Base-by-base conservation (phyloP, 192 early-diverging fungal species). In the Rhizophlyctis rosea region DNA sequence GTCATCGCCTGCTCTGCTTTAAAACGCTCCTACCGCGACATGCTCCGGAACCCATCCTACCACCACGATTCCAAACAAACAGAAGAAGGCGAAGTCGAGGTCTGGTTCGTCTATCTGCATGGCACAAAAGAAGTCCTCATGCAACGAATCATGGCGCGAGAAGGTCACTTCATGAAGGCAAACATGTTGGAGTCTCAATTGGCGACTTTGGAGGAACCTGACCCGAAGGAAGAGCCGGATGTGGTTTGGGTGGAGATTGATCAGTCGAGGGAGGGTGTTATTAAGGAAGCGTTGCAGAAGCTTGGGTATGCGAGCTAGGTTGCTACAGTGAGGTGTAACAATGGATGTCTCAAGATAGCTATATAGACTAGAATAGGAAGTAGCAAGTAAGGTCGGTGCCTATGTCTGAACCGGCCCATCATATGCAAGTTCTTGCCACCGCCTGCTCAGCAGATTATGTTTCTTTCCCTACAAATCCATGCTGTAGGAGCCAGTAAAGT, bases 1-100 rank as follows among this genome's bases (percentile, higher is more conserved):
- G 66, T 84, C 9, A 80, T 88, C 27, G 81, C 77, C 21, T 90
- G 88, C 59, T 90, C 88, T 11, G 61, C 84, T 7, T 63, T 90
- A 18, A 81, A 80, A 32, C 74, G 73, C 50, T 67, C 61, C 30
- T 90, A 90, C 63, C 71, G 88, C n/a, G 87, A 88, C 56, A 64
- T 86, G 16, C 67, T 90, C 16, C 76, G 78, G 1, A 58, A 65
- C 23, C 54, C 67, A 7, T 36, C 53, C 33, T 1, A 49, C 13
- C 25, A 74, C 50, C 7, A 13, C 9, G 18, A 44, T 13, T 13
- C 7, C 18, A 18, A 18, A 7, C 39, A 18, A 13, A 7, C 7
- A 7, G 9, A 7, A 7, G 9, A 7, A 44, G 39, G 39, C 39
- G 39, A 7, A 7, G 18, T 44, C 39, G 29, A 54, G 24, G 47